Evolutionary conservation across 768 basidiomycete species (phyloP), one percentile per base, ranked within the genome.

Genomic region (Daedaleopsis nitida): DNA sequence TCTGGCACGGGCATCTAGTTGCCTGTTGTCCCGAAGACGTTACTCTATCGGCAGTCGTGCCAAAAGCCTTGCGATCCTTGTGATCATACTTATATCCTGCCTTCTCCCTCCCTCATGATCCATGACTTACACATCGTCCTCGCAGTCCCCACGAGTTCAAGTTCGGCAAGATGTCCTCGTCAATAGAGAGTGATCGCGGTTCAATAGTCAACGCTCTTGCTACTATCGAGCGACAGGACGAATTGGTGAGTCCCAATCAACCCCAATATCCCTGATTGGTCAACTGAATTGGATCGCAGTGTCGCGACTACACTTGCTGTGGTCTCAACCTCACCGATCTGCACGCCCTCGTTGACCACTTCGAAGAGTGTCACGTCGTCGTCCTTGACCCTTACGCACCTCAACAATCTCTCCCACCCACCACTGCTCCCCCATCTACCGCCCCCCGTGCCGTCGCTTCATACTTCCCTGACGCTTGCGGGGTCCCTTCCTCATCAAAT

Each of bases 261-360:
- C 42, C 13, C 38, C 50, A n/a, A 21, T 52, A 24, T 57, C 54
- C 52, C 54, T 35, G 23, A 52, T 57, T 52, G 23, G 38, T 58
- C 39, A 43, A 23, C 45, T 58, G 11, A 54, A 5, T 19, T 38
- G 8, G 2, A 21, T 19, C 35, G 27, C 59, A 89, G 86, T 93
- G 91, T 73, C 87, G 89, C 65, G 88, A 96, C 72, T 97, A 94
- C 77, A 86, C 87, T 1, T 97, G 95, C 75, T 97, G 94, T 70
- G 94, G 93, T 11, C 76, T 90, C 53, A 83, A 87, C 64, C 81
- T 93, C 17, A 80, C 82, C 35, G 89, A 92, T 68, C 81, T 92
- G 0, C 89, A 92, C 62, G 89, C 92, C 3, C 86, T 96, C 12
- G 83, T 96, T 3, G 92, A 96, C 74, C 94, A 96, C 70, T 95